Conservation (phyloP, 192 early-diverging fungal species). For the Obelidium mucronatum region DNA sequence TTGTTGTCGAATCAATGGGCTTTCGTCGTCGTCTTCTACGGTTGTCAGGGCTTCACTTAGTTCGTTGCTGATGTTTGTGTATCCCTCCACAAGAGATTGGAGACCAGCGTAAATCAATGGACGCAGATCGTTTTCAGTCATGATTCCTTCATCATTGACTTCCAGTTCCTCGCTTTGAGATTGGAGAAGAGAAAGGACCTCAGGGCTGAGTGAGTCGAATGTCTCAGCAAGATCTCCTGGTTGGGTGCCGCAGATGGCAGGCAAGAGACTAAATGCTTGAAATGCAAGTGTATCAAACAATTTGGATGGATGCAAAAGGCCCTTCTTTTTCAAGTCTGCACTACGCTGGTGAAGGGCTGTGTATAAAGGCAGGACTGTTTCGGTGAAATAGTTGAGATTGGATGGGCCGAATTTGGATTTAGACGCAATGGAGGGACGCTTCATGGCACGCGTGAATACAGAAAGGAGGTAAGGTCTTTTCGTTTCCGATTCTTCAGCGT, state of each 20-base stretch:
- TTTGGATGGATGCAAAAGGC: constrained; percentile 66
- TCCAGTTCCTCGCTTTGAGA: constrained; percentile 27
- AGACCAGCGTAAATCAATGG: constrained; percentile 80
- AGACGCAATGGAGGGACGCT: constrained; percentile 46
- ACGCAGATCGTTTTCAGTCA: constrained; percentile 69
- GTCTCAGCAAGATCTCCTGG: constrained; percentile 71
- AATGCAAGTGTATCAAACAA: constrained; percentile 86
- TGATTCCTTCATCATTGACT: constrained; percentile 18
- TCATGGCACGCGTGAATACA: constrained; percentile 77
- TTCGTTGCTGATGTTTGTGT: neutral
- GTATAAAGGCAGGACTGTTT: constrained; percentile 18
- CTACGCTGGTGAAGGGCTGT: constrained; percentile 10
- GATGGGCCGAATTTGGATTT: constrained; percentile 44
- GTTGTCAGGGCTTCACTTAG: neutral
- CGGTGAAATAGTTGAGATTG: constrained; percentile 26
- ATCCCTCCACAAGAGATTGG: constrained; percentile 52
- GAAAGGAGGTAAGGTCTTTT: constrained; percentile 93
- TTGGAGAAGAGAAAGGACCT: constrained; percentile 76
- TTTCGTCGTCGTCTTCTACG: constrained; percentile 10
- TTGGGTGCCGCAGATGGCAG: constrained; percentile 80
- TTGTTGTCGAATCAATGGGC: neutral
- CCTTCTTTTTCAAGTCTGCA: constrained; percentile 19
- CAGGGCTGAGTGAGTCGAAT: constrained; percentile 66
- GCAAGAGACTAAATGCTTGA: constrained; percentile 90
- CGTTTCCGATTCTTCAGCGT: constrained; percentile 56